Evolutionary conservation across 2,329 filamentous ascomycete genomes (phyloP), one percentile per base, ranked within the genome.

Genomic region (Sclerotiophoma versabilis): DNA sequence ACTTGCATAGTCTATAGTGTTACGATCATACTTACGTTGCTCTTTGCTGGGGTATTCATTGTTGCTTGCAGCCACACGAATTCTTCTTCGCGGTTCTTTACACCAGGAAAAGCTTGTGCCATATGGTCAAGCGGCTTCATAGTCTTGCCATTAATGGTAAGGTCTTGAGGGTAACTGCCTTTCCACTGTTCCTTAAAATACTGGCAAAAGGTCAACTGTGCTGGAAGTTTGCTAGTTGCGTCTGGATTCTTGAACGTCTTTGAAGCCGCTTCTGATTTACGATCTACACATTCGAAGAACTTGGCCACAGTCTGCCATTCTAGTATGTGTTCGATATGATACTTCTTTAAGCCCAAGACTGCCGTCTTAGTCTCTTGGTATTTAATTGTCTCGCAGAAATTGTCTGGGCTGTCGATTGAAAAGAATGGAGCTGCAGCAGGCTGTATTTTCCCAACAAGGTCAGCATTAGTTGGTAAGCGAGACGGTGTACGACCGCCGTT

Each of bases 221-320:
- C 34, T 36, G 11, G n/a, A 10, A 27, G 23, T 33, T 26, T 37
- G 22, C 34, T 51, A 17, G n/a, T 51, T 37, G 12, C 11, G 19
- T 38, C 33, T 25, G 49, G 49, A 29, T 45, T 42, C 10, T 25
- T 15, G 22, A 42, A 37, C 20, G n/a, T 41, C 30, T 23, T 29
- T 29, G 15, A n/a, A 14, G 19, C 38, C 37, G 17, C 36, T 22
- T 36, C 33, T 19, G n/a, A 34, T 34, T 39, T 39, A 14, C 32
- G 20, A 12, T 46, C 14, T 14, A 54, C 33, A 43, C 50, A 54
- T 20, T 44, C 38, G 17, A 54, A 54, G 26, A 48, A 54, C 8
- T 49, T 36, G 6, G 50, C 22, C 27, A 54, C 50, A 12, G 44
- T 44, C 29, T 54, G 50, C 50, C 50, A 54, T 32, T 54, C 50